Conservation (phyloP, 2,329 filamentous ascomycete genomes). For the Ceratocystis destructans region DNA sequence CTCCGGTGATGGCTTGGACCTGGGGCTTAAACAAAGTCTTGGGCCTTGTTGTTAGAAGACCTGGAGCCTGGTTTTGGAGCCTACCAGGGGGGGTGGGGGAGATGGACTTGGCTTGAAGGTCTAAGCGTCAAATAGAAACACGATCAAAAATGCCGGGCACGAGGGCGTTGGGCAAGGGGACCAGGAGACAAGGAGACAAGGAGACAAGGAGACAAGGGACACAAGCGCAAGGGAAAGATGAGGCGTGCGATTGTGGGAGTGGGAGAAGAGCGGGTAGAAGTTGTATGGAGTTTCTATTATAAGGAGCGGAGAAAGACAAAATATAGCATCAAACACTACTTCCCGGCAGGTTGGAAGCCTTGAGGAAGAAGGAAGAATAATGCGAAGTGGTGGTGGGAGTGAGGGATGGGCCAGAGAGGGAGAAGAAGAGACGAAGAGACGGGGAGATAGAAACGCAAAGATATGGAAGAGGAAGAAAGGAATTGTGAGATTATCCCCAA, state of each 20-base stretch:
- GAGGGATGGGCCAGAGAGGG: not conserved
- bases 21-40: constrained; percentile 3
- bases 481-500: not conserved
- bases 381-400: not conserved
- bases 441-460: not conserved
- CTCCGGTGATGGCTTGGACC: not conserved
- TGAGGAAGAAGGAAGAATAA: not conserved
- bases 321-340: too few relatives aligned
- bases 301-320: not conserved
- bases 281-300: not conserved
- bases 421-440: not conserved
- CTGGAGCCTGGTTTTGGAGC: not conserved
- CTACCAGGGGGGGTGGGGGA: not conserved
- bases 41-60: not conserved
- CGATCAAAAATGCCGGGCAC: not conserved
- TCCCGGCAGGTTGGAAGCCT: not conserved
- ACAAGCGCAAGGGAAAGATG: not conserved
- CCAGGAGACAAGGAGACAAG: not conserved
- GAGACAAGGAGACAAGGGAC: not conserved
- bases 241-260: not conserved
- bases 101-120: too few relatives aligned
- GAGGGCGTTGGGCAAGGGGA: not conserved
- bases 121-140: too few relatives aligned
- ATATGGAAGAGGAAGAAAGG: not conserved
- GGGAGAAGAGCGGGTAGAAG: not conserved